These are phyloP conservation scores for Penicillium sp. DNA, from an alignment of 2,329 filamentous ascomycete genomes.

Conservation along the genomic window DNA sequence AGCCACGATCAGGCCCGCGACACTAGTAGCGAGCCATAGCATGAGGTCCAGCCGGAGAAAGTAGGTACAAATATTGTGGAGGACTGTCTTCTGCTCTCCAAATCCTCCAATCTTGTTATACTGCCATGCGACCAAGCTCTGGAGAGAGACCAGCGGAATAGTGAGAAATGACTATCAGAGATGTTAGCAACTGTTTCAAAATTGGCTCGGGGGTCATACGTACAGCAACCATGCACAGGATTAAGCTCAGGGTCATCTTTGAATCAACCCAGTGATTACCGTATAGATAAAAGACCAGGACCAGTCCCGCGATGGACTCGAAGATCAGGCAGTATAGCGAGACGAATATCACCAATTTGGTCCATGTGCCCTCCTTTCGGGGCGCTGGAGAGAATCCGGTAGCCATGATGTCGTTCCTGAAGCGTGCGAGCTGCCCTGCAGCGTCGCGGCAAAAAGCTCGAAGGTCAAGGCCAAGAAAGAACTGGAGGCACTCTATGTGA, in stretches of 20 bases:
- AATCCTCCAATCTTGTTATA: conserved; percentile 36
- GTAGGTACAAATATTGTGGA: conserved; percentile 39
- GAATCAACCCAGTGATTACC: conserved; percentile 37
- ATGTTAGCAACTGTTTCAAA: background rate
- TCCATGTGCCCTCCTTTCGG: conserved; percentile 35
- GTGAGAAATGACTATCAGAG: conserved; percentile 38
- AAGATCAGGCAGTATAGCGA: conserved; percentile 38
- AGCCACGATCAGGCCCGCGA: conserved; percentile 39
- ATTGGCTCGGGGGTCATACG: background rate
- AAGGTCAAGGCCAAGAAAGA: background rate
- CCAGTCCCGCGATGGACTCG: conserved; percentile 38
- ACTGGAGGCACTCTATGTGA: background rate
- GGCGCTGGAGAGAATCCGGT: conserved; percentile 17
- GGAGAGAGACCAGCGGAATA: conserved; percentile 37
- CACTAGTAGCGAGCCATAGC: conserved; percentile 41
- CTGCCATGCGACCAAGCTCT: conserved; percentile 43
- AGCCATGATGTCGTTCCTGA: conserved; percentile 15
- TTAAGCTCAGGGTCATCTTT: conserved; percentile 41
- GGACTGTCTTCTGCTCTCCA: conserved; percentile 31
- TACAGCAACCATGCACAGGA: conserved; percentile 40
- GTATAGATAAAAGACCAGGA: conserved; percentile 38
- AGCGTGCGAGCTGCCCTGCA: conserved; percentile 9
- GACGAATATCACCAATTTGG: conserved; percentile 39
- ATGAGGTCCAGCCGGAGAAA: conserved; percentile 38
- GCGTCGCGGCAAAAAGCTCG: background rate